Percentiles rank a stretch among this genome's conserved stretches.
Conservation (phyloP, 352 stramenopile genomes). For the Phytophthora colocasiae region DNA sequence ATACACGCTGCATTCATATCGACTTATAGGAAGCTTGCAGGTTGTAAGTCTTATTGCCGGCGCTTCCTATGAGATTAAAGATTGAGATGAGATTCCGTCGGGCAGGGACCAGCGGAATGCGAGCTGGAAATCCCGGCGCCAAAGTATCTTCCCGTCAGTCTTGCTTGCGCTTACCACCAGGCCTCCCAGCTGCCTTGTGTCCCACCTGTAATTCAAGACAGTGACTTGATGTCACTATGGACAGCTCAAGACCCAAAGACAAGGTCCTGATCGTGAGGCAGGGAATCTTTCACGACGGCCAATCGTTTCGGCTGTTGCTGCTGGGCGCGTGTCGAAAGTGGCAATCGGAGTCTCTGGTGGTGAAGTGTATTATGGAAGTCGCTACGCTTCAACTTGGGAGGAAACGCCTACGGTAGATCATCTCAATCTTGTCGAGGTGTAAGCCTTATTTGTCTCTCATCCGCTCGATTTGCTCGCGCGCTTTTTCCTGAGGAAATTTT, state of each 20-base stretch:
- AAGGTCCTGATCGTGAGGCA: constrained; percentile 21
- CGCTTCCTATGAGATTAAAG: too few relatives aligned
- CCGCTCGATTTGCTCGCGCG: constrained; percentile 1
- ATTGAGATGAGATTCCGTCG: background rate
- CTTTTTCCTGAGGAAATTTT: background rate
- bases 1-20: too few relatives aligned
- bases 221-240: too few relatives aligned
- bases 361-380: background rate
- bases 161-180: constrained; percentile 32
- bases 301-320: constrained; percentile 15
- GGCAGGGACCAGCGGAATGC: constrained; percentile 25
- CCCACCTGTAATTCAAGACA: constrained; percentile 1
- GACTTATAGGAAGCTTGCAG: too few relatives aligned
- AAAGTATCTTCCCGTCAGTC: constrained; percentile 13
- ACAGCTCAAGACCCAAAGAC: constrained; percentile 26
- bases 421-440: background rate
- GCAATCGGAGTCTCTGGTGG: background rate
- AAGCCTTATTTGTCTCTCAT: constrained; percentile 3
- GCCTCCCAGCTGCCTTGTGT: constrained; percentile 15
- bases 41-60: too few relatives aligned
- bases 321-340: background rate
- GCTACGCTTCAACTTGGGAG: too few relatives aligned
- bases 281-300: background rate
- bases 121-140: background rate
- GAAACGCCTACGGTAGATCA: too few relatives aligned